Evolutionary conservation across 2,329 filamentous ascomycete genomes (phyloP).

Genomic region (Penicillium sp.): DNA sequence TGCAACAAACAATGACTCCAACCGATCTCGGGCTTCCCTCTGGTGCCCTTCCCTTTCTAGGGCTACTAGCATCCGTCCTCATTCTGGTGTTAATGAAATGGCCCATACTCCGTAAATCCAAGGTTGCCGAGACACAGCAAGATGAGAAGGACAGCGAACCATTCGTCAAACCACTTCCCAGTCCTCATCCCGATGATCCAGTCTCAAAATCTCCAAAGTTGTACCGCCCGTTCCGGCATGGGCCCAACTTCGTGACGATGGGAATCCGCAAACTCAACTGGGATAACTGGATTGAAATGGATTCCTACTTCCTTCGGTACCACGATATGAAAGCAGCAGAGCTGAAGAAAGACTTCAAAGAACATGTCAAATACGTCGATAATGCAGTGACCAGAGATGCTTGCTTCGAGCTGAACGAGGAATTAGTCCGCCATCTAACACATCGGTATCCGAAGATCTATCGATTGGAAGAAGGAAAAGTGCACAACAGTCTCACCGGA

Average conservation of each 20-base stretch:
- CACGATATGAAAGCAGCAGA: slow-evolving; percentile 16
- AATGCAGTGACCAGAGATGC: slow-evolving; percentile 13
- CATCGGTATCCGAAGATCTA: slow-evolving; percentile 12
- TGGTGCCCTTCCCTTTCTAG: not conserved
- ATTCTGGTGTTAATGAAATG: not conserved
- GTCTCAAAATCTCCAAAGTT: slow-evolving; percentile 1
- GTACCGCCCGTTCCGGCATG: slow-evolving; percentile 17
- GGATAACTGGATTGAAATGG: slow-evolving; percentile 20
- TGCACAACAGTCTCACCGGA: slow-evolving; percentile 1
- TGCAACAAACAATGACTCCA: not conserved
- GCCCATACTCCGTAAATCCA: not conserved
- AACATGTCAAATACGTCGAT: slow-evolving; percentile 16
- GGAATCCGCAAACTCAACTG: slow-evolving; percentile 18
- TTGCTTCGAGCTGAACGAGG: slow-evolving; percentile 8
- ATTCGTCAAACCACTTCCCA: not conserved
- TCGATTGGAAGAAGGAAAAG: slow-evolving; percentile 2
- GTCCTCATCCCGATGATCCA: not conserved
- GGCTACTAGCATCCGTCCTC: not conserved
- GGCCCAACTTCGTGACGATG: slow-evolving; percentile 16
- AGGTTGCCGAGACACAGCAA: not conserved
- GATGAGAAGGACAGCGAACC: not conserved
- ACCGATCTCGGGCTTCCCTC: not conserved
- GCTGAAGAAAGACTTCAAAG: slow-evolving; percentile 12
- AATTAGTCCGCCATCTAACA: slow-evolving; percentile 8
- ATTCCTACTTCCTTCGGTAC: slow-evolving; percentile 17